phyloP scores from a whole-genome alignment of 2,329 filamentous ascomycete genomes.

The Aspergillus alliaceus region DNA sequence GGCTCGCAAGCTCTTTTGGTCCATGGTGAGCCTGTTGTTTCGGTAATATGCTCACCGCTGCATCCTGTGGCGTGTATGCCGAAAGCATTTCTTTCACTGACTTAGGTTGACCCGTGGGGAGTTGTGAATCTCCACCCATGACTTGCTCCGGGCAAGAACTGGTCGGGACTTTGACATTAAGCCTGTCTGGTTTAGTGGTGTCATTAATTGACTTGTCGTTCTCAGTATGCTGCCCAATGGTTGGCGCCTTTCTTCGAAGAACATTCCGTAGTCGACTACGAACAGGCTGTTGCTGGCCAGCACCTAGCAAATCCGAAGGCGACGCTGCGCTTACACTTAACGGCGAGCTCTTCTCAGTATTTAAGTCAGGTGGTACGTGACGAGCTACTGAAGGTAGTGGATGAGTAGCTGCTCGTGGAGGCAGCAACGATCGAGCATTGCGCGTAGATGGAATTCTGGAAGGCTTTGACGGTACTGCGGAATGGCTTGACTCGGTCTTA shows the following conservation, averaged over 20 bases:
- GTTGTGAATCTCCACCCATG: conserved; percentile 12
- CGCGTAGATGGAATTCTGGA: conserved; percentile 22
- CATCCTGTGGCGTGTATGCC: conserved; percentile 17
- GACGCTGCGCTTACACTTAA: conserved; percentile 8
- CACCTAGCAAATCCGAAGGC: conserved; percentile 13
- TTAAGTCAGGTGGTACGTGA: conserved; percentile 4
- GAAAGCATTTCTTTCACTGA: conserved; percentile 10
- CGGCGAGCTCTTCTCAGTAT: conserved; percentile 5
- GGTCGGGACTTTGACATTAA: conserved; percentile 34
- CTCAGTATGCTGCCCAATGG: conserved; percentile 36
- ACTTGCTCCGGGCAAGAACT: conserved; percentile 16
- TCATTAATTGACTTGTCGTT: conserved; percentile 16
- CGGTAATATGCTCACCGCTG: conserved; percentile 12
- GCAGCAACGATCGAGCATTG: conserved; percentile 27
- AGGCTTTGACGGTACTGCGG: conserved; percentile 19
- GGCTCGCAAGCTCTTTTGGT: conserved; percentile 40
- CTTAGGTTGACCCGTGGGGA: conserved; percentile 11
- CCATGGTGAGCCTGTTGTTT: conserved; percentile 21
- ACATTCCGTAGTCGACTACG: conserved; percentile 38
- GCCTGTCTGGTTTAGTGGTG: conserved; percentile 19
- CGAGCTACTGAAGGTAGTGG: conserved; percentile 13
- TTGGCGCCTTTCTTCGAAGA: conserved; percentile 43
- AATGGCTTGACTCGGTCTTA: conserved; percentile 24
- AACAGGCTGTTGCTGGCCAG: conserved; percentile 17
- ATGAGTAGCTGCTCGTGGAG: conserved; percentile 30